Percentiles rank a stretch among this genome's conserved stretches.
phyloP scores from a whole-genome alignment of 257 asterid genomes.

The Salvia miltiorrhiza region DNA sequence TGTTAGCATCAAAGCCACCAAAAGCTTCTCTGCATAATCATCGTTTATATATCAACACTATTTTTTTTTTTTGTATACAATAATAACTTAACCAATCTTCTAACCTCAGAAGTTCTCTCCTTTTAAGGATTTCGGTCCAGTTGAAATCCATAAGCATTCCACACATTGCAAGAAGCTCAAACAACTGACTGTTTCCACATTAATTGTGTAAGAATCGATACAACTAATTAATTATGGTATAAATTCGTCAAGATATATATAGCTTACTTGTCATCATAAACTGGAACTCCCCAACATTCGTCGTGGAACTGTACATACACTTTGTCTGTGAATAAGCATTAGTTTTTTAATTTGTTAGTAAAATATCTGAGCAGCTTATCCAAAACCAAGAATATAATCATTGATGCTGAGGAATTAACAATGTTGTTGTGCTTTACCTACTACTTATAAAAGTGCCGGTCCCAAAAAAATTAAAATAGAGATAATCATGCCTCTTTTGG shows the following conservation, averaged over 20 bases:
- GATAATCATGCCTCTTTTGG: constrained; percentile 15
- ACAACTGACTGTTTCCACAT: constrained; percentile 47
- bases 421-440: constrained; percentile 32
- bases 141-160: constrained; percentile 98
- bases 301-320: constrained; percentile 83
- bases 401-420: constrained; percentile 10
- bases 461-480: constrained; percentile 3
- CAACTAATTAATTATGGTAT: not conserved
- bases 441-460: not conserved
- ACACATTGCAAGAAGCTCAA: constrained; percentile 89
- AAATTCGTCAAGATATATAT: not conserved
- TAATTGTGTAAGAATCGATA: not conserved
- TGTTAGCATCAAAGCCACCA: constrained; percentile 61
- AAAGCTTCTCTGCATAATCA: constrained; percentile 52
- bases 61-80: too few relatives aligned
- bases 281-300: constrained; percentile 98
- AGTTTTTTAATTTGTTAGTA: not conserved
- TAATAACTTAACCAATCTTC: too few relatives aligned
- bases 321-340: constrained; percentile 44
- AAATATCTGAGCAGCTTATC: not conserved
- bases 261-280: constrained; percentile 85
- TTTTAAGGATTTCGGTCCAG: constrained; percentile 85
- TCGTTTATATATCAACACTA: not conserved
- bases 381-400: constrained; percentile 2
- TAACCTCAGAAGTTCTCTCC: constrained; percentile 65